phyloP scores from a whole-genome alignment of 768 basidiomycete species.

The Phanerochaete sordida region DNA sequence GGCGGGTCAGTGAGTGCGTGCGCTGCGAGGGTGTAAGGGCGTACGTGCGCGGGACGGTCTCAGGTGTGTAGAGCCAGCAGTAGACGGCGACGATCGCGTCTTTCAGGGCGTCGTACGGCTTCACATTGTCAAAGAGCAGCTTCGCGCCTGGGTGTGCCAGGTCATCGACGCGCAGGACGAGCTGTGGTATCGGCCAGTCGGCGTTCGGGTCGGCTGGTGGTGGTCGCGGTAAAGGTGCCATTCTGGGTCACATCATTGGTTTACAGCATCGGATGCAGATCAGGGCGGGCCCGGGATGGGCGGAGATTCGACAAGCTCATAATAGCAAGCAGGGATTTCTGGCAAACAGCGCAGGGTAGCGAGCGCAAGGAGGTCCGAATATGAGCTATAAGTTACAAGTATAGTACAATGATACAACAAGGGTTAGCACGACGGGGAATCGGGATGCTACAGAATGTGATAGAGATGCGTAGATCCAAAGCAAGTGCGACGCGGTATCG shows the following conservation, averaged over 20 bases:
- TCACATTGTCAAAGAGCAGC: constrained; percentile 51
- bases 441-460: background rate
- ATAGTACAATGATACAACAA: constrained; percentile 1
- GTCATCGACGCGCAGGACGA: constrained; percentile 55
- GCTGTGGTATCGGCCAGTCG: constrained; percentile 52
- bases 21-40: constrained; percentile 14
- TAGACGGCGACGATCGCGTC: constrained; percentile 38
- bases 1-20: background rate
- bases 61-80: constrained; percentile 41
- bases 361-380: background rate
- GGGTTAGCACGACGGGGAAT: background rate
- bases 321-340: no score
- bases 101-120: constrained; percentile 36
- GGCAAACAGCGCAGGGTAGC: background rate
- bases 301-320: no score
- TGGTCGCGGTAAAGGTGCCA: constrained; percentile 13
- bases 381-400: background rate
- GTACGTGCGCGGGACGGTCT: constrained; percentile 45
- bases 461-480: no score
- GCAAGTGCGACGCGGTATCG: background rate
- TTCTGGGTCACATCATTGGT: background rate
- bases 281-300: no score
- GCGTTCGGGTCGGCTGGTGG: constrained; percentile 19
- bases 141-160: constrained; percentile 53
- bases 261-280: background rate